Conservation (phyloP, 2,329 filamentous ascomycete genomes). For the Verticillium tricorpus region DNA sequence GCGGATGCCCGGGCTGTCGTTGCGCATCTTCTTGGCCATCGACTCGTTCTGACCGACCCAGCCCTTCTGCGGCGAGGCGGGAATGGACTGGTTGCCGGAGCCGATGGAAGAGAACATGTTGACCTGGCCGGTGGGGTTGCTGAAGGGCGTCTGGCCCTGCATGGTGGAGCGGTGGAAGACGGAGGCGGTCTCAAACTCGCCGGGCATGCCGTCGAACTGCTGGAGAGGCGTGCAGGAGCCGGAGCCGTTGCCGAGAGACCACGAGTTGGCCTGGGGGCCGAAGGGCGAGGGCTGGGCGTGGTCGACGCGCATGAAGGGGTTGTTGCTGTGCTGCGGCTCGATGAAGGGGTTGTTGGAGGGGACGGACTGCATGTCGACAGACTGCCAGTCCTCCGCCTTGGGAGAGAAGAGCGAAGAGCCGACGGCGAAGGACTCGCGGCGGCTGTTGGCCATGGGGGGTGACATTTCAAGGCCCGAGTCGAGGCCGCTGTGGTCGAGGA, state of each 20-base stretch:
- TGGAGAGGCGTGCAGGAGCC: constrained; percentile 72
- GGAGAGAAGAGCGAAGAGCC: constrained; percentile 57
- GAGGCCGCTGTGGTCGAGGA: constrained; percentile 54
- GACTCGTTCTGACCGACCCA: constrained; percentile 47
- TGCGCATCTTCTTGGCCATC: constrained; percentile 57
- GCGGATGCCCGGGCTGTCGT: constrained; percentile 64
- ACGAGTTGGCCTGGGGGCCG: constrained; percentile 39
- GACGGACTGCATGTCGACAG: constrained; percentile 60
- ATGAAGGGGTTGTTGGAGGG: constrained; percentile 61
- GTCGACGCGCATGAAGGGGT: constrained; percentile 64
- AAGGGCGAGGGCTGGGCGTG: constrained; percentile 40
- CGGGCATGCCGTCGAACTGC: constrained; percentile 59
- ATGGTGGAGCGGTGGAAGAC: constrained; percentile 51
- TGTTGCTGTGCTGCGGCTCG: constrained; percentile 50
- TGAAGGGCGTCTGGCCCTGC: constrained; percentile 51
- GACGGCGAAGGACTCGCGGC: constrained; percentile 59
- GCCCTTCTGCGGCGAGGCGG: constrained; percentile 54
- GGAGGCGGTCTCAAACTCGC: constrained; percentile 50
- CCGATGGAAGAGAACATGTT: constrained; percentile 51
- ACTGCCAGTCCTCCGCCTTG: constrained; percentile 61
- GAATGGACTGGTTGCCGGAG: constrained; percentile 43
- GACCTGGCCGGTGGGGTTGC: constrained; percentile 43
- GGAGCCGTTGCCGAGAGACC: constrained; percentile 62
- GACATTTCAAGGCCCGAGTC: constrained; percentile 62
- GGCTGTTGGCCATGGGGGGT: constrained; percentile 57